These are phyloP conservation scores for Mortierella sp. DNA, from an alignment of 371 early-diverging fungal species.

Conservation along the genomic window DNA sequence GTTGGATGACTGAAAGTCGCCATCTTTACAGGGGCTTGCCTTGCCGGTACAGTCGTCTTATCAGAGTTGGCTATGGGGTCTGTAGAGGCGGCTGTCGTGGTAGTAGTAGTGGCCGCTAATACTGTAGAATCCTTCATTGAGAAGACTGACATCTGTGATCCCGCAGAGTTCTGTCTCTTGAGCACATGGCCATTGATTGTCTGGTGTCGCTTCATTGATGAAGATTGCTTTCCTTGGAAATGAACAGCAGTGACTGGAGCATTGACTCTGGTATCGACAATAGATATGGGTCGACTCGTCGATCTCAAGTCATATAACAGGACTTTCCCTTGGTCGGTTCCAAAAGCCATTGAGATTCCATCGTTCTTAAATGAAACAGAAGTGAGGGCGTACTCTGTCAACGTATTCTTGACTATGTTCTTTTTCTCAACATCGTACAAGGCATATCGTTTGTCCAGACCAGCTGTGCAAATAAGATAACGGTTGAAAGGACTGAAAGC, in stretches of 20 bases:
- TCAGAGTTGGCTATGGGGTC: constrained; percentile 17
- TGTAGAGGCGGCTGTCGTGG: constrained; percentile 3
- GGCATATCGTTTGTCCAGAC: constrained; percentile 62
- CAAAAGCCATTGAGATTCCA: constrained; percentile 59
- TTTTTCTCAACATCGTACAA: constrained; percentile 63
- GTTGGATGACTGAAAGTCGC: constrained; percentile 28
- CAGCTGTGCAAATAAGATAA: constrained; percentile 62
- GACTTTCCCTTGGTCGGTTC: constrained; percentile 57
- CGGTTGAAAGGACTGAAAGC: constrained; percentile 68
- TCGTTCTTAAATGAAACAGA: constrained; percentile 61
- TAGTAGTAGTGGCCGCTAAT: constrained; percentile 1
- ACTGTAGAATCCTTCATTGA: constrained; percentile 4
- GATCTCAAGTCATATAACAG: constrained; percentile 58
- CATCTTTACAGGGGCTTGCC: constrained; percentile 29
- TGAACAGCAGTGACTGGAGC: constrained; percentile 48
- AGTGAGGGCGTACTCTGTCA: constrained; percentile 51
- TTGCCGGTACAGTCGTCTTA: background rate
- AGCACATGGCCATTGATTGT: constrained; percentile 28
- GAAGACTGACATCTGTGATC: constrained; percentile 18
- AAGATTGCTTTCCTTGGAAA: constrained; percentile 54
- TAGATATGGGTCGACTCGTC: constrained; percentile 41
- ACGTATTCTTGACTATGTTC: constrained; percentile 48
- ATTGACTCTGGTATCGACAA: constrained; percentile 37
- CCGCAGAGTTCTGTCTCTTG: constrained; percentile 46
- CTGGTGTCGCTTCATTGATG: constrained; percentile 26